Evolutionary conservation across 495 filamentous ascomycete species (phyloP).

Genomic region (Neurospora sp.): DNA sequence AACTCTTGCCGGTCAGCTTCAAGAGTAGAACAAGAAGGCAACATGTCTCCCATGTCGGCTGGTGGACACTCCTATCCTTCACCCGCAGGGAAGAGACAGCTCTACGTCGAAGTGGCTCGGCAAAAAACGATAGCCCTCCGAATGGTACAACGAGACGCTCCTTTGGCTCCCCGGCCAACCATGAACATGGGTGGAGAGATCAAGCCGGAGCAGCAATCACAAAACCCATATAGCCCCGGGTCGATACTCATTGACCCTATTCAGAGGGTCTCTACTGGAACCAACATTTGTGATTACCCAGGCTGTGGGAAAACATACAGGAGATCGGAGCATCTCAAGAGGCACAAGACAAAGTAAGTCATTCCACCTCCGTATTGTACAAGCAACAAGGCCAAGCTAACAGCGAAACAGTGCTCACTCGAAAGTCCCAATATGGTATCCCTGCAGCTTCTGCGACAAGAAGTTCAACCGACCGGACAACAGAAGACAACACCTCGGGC

Average conservation of each 20-base stretch:
- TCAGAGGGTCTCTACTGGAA: background rate
- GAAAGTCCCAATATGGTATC: background rate
- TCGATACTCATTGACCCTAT: background rate
- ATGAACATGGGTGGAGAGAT: background rate
- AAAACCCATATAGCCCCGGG: constrained; percentile 1
- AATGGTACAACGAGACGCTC: constrained; percentile 12
- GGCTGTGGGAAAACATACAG: constrained; percentile 41
- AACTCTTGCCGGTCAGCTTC: background rate
- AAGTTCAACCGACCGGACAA: constrained; percentile 24
- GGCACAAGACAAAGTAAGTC: constrained; percentile 31
- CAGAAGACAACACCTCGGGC: constrained; percentile 25
- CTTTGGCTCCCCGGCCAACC: background rate
- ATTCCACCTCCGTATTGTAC: background rate
- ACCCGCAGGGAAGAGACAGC: background rate
- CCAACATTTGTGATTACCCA: constrained; percentile 18
- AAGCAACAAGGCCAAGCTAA: background rate
- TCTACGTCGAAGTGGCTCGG: constrained; percentile 19
- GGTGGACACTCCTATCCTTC: background rate
- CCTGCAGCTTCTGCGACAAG: constrained; percentile 8
- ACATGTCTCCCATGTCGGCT: background rate
- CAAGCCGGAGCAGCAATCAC: background rate
- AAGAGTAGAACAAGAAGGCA: background rate
- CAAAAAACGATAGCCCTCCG: constrained; percentile 26
- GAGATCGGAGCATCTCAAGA: constrained; percentile 54
- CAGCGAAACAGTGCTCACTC: background rate